Percentiles rank a stretch among this genome's conserved stretches.
These are phyloP conservation scores for Aspergillus campestris DNA, from an alignment of 495 filamentous ascomycete genomes.

Conservation along the genomic window DNA sequence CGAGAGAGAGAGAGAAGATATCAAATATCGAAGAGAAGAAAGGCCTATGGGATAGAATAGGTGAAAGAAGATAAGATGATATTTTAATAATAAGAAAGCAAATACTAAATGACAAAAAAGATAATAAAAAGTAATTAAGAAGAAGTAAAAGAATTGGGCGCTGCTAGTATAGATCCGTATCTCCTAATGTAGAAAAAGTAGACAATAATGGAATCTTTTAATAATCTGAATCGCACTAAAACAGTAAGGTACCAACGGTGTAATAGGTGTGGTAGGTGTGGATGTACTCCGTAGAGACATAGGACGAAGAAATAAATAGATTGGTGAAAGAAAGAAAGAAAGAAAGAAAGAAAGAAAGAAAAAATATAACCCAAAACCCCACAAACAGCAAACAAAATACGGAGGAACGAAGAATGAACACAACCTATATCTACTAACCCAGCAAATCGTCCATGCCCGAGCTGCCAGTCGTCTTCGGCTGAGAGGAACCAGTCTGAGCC, in stretches of 20 bases:
- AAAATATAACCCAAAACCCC: background rate
- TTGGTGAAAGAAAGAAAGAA: background rate
- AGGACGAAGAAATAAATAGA: background rate
- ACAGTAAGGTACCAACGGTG: no score
- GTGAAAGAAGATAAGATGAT: no score
- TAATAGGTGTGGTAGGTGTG: background rate
- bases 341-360: slow-evolving; percentile 2
- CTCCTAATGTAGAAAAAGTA: background rate
- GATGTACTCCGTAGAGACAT: background rate
- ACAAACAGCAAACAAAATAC: background rate
- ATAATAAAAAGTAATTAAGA: no score
- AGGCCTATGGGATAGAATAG: no score
- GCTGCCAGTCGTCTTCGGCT: slow-evolving; percentile 29
- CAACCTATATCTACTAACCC: slow-evolving; percentile 31
- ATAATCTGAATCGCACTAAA: no score
- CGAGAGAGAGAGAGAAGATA: no score
- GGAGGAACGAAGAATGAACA: background rate
- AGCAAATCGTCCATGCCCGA: slow-evolving; percentile 55
- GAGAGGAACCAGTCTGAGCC: slow-evolving; percentile 20
- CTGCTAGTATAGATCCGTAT: no score
- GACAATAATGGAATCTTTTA: background rate
- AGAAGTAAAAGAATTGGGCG: no score
- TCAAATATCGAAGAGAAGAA: no score
- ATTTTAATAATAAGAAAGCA: no score
- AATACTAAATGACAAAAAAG: no score